These are phyloP conservation scores for Rosa persica DNA, from an alignment of 306 rosid species.

Conservation along the genomic window DNA sequence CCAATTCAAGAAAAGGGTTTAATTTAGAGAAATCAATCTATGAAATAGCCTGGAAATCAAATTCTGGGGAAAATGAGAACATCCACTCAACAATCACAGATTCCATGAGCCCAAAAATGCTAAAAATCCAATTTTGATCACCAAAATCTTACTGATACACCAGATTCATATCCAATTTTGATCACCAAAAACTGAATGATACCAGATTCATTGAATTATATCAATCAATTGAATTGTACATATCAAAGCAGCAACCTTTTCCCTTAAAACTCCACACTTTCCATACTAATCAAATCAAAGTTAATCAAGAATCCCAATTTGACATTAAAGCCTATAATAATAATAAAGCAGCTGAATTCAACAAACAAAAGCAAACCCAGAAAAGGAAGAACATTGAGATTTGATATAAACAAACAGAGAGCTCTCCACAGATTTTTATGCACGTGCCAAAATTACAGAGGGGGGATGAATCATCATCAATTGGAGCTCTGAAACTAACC, in stretches of 20 bases:
- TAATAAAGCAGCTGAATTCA: not conserved
- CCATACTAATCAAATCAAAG: not conserved
- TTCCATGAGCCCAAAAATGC: not conserved
- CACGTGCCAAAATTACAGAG: conserved; percentile 14
- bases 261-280: not conserved
- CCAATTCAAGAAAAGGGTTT: not conserved
- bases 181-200: not conserved
- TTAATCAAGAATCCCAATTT: not conserved
- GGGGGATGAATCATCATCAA: not conserved
- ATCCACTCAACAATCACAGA: not conserved
- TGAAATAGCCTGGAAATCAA: not conserved
- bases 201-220: not conserved
- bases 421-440: not conserved
- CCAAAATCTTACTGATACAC: not conserved
- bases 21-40: too few species aligned
- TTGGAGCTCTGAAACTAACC: conserved; percentile 10
- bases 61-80: not conserved
- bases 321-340: not conserved
- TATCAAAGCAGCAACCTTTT: not conserved
- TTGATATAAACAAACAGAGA: conserved; percentile 14
- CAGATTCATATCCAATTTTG: not conserved
- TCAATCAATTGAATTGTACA: not conserved
- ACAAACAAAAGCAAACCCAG: not conserved
- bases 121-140: not conserved
- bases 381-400: conserved; percentile 11